A percentile compares a stretch with the other conserved stretches of the same genome.
Conservation (phyloP, 1,284 basidiomycete genomes). For the Cerrena zonata region DNA sequence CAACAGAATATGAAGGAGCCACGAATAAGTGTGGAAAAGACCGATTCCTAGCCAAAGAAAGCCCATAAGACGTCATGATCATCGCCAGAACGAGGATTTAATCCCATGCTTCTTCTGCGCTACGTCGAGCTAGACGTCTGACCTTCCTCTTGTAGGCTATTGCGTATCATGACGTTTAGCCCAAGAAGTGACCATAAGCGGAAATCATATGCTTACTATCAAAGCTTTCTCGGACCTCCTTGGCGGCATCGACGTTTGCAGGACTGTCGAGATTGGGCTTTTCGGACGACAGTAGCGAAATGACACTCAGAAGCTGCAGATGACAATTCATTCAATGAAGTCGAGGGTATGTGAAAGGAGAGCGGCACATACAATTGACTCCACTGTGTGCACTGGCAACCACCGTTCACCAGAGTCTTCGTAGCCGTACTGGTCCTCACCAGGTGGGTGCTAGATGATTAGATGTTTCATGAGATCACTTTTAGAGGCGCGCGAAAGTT, state of each 20-base stretch:
- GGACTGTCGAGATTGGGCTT: slow-evolving; percentile 91
- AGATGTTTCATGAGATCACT: not conserved
- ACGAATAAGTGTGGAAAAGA: not conserved
- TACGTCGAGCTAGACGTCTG: slow-evolving; percentile 74
- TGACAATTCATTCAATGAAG: not conserved
- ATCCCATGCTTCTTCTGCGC: slow-evolving; percentile 82
- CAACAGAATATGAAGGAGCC: not conserved
- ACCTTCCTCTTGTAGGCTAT: slow-evolving; percentile 89
- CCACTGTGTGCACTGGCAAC: slow-evolving; percentile 95
- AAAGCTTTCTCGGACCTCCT: slow-evolving; percentile 76
- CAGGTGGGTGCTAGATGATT: slow-evolving; percentile 77
- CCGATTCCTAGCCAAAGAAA: too few relatives aligned
- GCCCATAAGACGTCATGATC: too few relatives aligned
- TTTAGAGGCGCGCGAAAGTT: slow-evolving; percentile 1
- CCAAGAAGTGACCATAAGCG: not conserved
- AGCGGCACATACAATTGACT: slow-evolving; percentile 81
- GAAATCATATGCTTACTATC: slow-evolving; percentile 41
- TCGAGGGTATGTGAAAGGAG: not conserved
- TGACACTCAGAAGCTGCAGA: slow-evolving; percentile 85
- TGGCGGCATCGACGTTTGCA: slow-evolving; percentile 95
- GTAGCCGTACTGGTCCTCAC: slow-evolving; percentile 96
- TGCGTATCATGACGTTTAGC: not conserved
- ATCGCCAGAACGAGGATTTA: slow-evolving; percentile 25
- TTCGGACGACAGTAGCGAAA: slow-evolving; percentile 90
- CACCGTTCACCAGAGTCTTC: slow-evolving; percentile 97